Evolutionary conservation across 371 early-diverging fungal species (phyloP), one percentile per base, ranked within the genome.

Genomic region (Rhizopus arrhizus): DNA sequence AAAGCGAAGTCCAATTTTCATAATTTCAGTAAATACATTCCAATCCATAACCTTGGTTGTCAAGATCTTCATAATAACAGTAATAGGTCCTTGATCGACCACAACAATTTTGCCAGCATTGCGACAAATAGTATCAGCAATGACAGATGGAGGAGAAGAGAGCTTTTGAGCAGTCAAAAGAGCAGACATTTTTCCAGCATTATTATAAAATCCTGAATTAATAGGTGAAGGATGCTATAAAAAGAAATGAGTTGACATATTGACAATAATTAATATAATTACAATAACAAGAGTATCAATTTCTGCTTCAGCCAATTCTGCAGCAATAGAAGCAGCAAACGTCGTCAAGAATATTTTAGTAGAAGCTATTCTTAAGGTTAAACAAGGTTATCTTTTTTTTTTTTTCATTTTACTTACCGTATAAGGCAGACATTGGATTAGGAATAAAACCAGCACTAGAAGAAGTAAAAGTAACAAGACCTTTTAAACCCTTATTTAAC

Each of bases 211-310:
- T 64, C 78, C 80, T 53, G 87, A 83, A 38, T 77, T 66, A 60
- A 82, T 84, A 46, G 87, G 87, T 16, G 78, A 76, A 48, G 87
- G 87, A 65, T 85, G 87, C 76, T 81, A 65, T 1, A 48, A 15
- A 12, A 35, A 38, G 7, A 15, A 16, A n/a, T 22, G n/a, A 8
- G 16, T 45, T 45, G 22, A 45, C 16, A 1, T 10, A 46, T 15
- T 47, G 10, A 35, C 3, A 34, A 29, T 16, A 10, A 38, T 15
- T 4, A 51, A 43, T n/a, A 22, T 7, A 10, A 10, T 48, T 76
- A 78, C 81, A 38, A 86, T 63, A 35, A 82, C 87, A 55, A 83
- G 58, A n/a, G 82, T 79, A 59, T 86, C 84, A 63, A 86, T 81
- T 43, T 82, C 80, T 52, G 80, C 74, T 45, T 78, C 78, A 28